Evolutionary conservation across 176 grass and related monocot genomes (phyloP).

Genomic region (Chloris gayana): DNA sequence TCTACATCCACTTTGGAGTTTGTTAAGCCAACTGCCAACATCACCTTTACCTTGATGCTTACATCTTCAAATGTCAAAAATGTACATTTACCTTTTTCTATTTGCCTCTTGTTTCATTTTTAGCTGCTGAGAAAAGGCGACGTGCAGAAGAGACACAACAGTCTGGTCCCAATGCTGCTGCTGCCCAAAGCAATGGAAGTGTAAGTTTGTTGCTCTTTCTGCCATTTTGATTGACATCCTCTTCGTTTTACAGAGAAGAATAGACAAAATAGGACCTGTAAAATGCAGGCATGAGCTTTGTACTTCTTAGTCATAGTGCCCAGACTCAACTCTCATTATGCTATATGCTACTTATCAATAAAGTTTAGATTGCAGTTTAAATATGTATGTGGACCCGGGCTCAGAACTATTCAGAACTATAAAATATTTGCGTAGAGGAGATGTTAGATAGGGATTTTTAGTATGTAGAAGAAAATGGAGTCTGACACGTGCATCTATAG

Average conservation of each 20-base stretch:
- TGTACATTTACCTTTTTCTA: constrained; percentile 19
- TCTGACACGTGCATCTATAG: background rate
- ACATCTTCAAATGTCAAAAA: constrained; percentile 3
- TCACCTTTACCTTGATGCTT: constrained; percentile 10
- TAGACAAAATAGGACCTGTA: background rate
- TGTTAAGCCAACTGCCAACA: background rate
- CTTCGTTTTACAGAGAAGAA: background rate
- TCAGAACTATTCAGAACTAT: background rate
- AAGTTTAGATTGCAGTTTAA: constrained; percentile 15
- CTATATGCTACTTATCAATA: background rate
- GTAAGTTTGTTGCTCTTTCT: constrained; percentile 56
- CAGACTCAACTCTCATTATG: background rate
- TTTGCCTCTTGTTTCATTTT: constrained; percentile 26
- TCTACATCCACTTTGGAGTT: background rate
- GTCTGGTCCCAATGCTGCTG: constrained; percentile 49
- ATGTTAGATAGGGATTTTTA: constrained; percentile 3
- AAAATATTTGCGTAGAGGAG: background rate
- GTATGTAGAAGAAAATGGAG: background rate
- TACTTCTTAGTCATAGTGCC: background rate
- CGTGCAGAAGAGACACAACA: constrained; percentile 71
- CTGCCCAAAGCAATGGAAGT: constrained; percentile 73
- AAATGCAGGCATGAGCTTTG: background rate
- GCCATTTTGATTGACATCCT: background rate
- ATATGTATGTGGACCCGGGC: background rate
- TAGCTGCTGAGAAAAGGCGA: constrained; percentile 80